Evolutionary conservation across 768 basidiomycete genomes (phyloP).

Genomic region (Polyporus arcularius): DNA sequence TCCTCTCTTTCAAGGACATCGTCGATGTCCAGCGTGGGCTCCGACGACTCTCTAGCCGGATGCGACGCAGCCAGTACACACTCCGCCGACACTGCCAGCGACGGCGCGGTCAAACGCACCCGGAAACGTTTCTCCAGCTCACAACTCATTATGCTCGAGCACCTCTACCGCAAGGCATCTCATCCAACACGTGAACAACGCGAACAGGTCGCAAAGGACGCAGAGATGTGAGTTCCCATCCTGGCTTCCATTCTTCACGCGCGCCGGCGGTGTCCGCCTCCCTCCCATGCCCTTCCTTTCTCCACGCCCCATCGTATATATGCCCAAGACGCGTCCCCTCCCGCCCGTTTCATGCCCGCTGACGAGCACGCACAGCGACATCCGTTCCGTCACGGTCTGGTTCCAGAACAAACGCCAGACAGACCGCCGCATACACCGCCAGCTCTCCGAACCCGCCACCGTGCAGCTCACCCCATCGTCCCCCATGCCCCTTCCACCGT

Average conservation of each 20-base stretch:
- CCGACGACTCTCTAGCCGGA: slow-evolving; percentile 38
- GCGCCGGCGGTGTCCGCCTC: not conserved
- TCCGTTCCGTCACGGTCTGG: slow-evolving; percentile 37
- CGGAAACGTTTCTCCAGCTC: slow-evolving; percentile 69
- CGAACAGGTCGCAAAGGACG: slow-evolving; percentile 59
- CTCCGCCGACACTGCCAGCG: slow-evolving; percentile 28
- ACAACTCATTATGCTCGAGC: slow-evolving; percentile 73
- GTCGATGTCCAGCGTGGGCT: slow-evolving; percentile 57
- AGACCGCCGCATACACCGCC: slow-evolving; percentile 29
- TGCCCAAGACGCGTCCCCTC: slow-evolving; percentile 14
- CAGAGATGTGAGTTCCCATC: slow-evolving; percentile 57
- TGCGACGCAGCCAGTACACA: slow-evolving; percentile 33
- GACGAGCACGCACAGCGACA: slow-evolving; percentile 14
- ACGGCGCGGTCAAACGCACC: slow-evolving; percentile 42
- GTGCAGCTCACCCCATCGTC: not conserved
- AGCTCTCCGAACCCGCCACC: slow-evolving; percentile 11
- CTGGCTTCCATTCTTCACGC: not conserved
- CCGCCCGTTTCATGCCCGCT: not conserved
- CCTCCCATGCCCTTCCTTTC: not conserved
- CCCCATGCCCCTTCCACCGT: slow-evolving; percentile 4
- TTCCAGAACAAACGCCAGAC: slow-evolving; percentile 40
- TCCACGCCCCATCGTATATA: not conserved
- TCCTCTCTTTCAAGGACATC: slow-evolving; percentile 52
- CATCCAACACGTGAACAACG: slow-evolving; percentile 78
- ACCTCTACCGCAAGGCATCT: slow-evolving; percentile 69